Conservation (phyloP, 2,329 filamentous ascomycete genomes). For the Botrytis sinoallii region DNA sequence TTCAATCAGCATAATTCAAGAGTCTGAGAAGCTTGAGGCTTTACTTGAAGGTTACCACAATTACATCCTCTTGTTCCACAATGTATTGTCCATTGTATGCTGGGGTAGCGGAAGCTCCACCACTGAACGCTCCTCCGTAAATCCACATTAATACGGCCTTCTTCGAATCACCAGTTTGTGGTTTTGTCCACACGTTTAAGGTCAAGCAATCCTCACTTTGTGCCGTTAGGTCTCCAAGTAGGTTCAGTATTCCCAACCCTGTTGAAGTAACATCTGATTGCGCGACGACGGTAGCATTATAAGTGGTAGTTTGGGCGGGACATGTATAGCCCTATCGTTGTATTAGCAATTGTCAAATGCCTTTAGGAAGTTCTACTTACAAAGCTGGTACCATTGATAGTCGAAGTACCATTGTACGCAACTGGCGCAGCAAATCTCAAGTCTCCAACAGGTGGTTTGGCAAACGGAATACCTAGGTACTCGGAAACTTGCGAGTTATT, state of each 20-base stretch:
- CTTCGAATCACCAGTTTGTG: slow-evolving; percentile 30
- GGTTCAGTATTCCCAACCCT: neutral
- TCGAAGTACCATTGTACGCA: slow-evolving; percentile 23
- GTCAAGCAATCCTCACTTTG: slow-evolving; percentile 41
- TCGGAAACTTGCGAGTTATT: slow-evolving; percentile 31
- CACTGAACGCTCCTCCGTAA: slow-evolving; percentile 41
- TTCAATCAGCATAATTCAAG: slow-evolving; percentile 7
- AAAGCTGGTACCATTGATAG: slow-evolving; percentile 30
- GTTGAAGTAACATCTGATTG: slow-evolving; percentile 3
- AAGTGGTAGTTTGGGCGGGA: neutral
- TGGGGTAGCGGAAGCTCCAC: slow-evolving; percentile 40
- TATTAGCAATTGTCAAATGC: slow-evolving; percentile 21
- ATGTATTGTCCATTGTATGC: slow-evolving; percentile 44
- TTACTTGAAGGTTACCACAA: slow-evolving; percentile 49
- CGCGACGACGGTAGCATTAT: neutral
- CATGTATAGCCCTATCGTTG: slow-evolving; percentile 21
- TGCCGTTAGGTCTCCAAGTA: neutral
- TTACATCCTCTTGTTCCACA: slow-evolving; percentile 42
- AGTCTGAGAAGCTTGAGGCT: slow-evolving; percentile 27
- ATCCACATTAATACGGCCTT: slow-evolving; percentile 45
- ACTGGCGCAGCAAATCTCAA: slow-evolving; percentile 38
- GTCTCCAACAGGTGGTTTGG: slow-evolving; percentile 40
- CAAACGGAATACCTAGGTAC: slow-evolving; percentile 44
- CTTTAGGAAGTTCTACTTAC: slow-evolving; percentile 26
- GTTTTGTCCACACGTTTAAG: slow-evolving; percentile 41